A percentile compares a stretch with the other conserved stretches of the same genome.
phyloP scores from a whole-genome alignment of 2,329 filamentous ascomycete species.

The Hypoxylon rubiginosum region DNA sequence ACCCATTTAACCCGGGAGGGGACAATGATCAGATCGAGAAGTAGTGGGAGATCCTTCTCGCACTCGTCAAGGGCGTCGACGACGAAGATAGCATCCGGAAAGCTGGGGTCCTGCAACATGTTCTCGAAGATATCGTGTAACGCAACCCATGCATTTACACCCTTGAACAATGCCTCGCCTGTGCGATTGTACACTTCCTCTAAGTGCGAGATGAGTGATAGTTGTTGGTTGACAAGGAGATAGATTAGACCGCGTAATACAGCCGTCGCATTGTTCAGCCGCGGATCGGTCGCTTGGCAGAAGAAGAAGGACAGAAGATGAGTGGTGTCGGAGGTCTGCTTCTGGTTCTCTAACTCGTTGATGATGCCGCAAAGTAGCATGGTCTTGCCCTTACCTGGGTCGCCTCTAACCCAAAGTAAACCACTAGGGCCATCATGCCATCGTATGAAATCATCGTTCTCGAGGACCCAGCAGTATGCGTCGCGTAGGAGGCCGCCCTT shows the following conservation, averaged over 20 bases:
- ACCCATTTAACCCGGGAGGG: conserved; percentile 56
- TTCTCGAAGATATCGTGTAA: too few species aligned
- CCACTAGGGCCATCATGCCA: conserved; percentile 43
- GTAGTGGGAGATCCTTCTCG: too few species aligned
- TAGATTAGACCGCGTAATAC: conserved; percentile 53
- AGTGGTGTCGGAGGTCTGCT: background rate
- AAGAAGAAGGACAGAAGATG: conserved; percentile 50
- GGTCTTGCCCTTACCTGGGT: conserved; percentile 60
- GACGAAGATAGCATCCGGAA: too few species aligned
- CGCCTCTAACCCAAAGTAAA: conserved; percentile 56
- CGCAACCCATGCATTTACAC: too few species aligned
- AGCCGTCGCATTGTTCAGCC: conserved; percentile 49
- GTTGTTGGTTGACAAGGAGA: conserved; percentile 29
- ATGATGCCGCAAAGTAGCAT: conserved; percentile 59
- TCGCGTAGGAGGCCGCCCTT: background rate
- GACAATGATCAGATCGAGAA: conserved; percentile 49
- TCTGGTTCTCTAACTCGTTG: conserved; percentile 47
- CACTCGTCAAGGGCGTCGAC: too few species aligned
- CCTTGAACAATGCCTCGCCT: too few species aligned
- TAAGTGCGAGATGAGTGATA: too few species aligned
- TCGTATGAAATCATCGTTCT: conserved; percentile 41
- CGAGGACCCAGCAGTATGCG: conserved; percentile 55
- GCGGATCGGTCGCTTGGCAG: conserved; percentile 51
- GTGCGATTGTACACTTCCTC: too few species aligned
- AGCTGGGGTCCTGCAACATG: too few species aligned